These are phyloP conservation scores for Vanilla planifolia DNA, from an alignment of 106 monocot genomes.

Conservation along the genomic window DNA sequence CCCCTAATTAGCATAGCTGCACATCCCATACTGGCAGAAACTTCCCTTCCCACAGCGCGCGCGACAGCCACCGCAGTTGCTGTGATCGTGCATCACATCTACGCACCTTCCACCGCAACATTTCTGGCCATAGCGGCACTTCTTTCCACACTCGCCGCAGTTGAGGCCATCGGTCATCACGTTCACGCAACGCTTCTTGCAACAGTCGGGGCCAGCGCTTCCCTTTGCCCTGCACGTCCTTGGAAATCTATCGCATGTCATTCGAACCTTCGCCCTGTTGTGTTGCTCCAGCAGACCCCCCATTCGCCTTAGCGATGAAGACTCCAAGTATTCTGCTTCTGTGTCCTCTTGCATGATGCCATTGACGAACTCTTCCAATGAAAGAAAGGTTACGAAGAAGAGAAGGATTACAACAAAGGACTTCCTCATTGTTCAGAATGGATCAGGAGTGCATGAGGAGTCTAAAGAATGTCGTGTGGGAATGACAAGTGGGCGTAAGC, in stretches of 20 bases:
- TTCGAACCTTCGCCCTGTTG: neutral
- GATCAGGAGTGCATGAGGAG: no score
- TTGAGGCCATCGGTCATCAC: conserved; percentile 21
- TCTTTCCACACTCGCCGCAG: conserved; percentile 25
- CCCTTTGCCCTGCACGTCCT: conserved; percentile 8
- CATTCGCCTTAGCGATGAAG: neutral
- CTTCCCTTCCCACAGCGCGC: conserved; percentile 4
- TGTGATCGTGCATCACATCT: conserved; percentile 5
- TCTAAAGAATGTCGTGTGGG: no score
- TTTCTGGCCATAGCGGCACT: conserved; percentile 1
- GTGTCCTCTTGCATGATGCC: no score
- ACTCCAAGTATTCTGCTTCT: no score
- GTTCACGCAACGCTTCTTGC: conserved; percentile 24
- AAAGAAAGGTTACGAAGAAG: no score
- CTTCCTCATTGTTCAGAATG: no score
- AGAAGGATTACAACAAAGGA: no score
- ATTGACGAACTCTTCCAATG: no score
- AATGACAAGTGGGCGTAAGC: neutral
- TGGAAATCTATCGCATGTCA: conserved; percentile 27
- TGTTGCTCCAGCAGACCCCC: neutral
- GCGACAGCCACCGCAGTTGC: conserved; percentile 13
- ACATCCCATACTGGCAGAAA: conserved; percentile 14
- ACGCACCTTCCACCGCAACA: conserved; percentile 13
- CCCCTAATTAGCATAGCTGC: conserved; percentile 14
- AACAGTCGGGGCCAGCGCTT: conserved; percentile 26